phyloP scores from a whole-genome alignment of 768 basidiomycete genomes.

The Arthromyces matolae region DNA sequence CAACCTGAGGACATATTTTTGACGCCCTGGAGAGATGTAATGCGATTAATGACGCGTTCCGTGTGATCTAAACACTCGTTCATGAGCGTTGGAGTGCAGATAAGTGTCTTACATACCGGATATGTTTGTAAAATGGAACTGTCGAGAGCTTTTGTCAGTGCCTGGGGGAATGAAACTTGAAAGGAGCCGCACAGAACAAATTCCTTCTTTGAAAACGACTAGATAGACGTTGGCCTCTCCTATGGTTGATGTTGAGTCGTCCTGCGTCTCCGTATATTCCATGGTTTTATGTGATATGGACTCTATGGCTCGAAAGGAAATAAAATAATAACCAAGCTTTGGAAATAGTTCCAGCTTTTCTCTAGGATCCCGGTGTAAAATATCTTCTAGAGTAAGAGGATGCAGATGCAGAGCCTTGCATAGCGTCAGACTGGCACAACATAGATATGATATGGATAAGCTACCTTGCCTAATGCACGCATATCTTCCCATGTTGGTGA shows the following conservation, averaged over 20 bases:
- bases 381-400: slow-evolving; percentile 90
- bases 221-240: slow-evolving; percentile 86
- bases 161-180: neutral
- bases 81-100: neutral
- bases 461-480: slow-evolving; percentile 77
- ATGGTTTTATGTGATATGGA: slow-evolving; percentile 37
- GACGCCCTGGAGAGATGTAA: slow-evolving; percentile 59
- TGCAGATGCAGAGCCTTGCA: slow-evolving; percentile 79
- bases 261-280: slow-evolving; percentile 19
- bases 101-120: slow-evolving; percentile 41
- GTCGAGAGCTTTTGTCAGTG: slow-evolving; percentile 5
- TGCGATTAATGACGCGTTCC: slow-evolving; percentile 67
- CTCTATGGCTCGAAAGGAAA: slow-evolving; percentile 83
- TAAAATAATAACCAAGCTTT: slow-evolving; percentile 87
- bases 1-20: slow-evolving; percentile 71
- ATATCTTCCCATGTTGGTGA: slow-evolving; percentile 88
- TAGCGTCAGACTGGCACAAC: neutral
- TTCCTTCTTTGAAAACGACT: slow-evolving; percentile 84
- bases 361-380: slow-evolving; percentile 84
- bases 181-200: slow-evolving; percentile 57
- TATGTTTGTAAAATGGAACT: slow-evolving; percentile 92
- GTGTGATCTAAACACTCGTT: slow-evolving; percentile 57
- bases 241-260: slow-evolving; percentile 31
- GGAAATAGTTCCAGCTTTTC: slow-evolving; percentile 90
- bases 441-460: slow-evolving; percentile 9